Conservation (phyloP, 257 asterid genomes). For the Knoxia roxburghii region DNA sequence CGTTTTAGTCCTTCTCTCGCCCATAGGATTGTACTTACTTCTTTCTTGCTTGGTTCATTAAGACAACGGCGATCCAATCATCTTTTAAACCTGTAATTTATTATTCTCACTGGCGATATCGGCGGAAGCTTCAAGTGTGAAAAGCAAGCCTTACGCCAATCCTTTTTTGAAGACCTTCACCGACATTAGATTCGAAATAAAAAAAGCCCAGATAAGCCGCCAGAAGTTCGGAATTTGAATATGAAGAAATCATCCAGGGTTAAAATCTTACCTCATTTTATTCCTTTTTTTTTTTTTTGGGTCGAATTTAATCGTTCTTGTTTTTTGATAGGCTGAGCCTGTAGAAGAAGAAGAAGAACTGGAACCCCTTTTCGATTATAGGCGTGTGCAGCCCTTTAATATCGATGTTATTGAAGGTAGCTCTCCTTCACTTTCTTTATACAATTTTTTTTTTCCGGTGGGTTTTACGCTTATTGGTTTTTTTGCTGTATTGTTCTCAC, state of each 20-base stretch:
- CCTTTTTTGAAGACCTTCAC: too few species aligned
- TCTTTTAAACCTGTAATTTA: too few species aligned
- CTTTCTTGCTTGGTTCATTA: too few species aligned
- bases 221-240: background rate
- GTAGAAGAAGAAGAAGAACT: slow-evolving; percentile 89
- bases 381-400: slow-evolving; percentile 65
- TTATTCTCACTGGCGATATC: too few species aligned
- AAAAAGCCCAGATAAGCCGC: background rate
- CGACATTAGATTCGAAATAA: background rate
- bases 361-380: slow-evolving; percentile 92
- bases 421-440: background rate
- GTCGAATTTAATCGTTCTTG: background rate
- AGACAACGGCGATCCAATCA: too few species aligned
- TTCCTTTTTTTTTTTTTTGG: background rate
- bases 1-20: too few species aligned
- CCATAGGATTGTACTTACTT: too few species aligned
- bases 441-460: background rate
- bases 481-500: slow-evolving; percentile 2
- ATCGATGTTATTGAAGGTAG: slow-evolving; percentile 52
- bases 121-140: too few species aligned
- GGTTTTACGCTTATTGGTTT: background rate
- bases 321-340: slow-evolving; percentile 37
- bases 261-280: background rate
- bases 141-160: too few species aligned
- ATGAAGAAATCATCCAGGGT: slow-evolving; percentile 8